Evolutionary conservation across 495 filamentous ascomycete species (phyloP).

Genomic region (Cercophora sp.): DNA sequence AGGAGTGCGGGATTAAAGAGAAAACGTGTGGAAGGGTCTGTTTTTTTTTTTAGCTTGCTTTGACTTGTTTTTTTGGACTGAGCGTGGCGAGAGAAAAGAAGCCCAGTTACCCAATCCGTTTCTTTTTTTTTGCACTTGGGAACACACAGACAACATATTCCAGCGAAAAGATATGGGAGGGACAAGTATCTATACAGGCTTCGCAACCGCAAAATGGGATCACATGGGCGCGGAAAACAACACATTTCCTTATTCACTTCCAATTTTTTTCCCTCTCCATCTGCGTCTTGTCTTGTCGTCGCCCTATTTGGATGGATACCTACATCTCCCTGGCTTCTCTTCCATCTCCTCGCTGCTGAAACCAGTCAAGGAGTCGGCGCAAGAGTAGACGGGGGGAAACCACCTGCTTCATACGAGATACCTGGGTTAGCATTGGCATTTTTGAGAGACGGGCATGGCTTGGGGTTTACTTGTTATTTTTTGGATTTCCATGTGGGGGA

Average conservation of each 20-base stretch:
- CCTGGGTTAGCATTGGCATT: no score
- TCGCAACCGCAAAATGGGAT: slow-evolving; percentile 3
- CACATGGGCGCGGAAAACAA: no score
- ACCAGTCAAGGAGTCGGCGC: no score
- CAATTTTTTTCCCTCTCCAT: not conserved
- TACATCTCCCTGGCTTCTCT: no score
- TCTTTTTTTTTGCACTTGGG: not conserved
- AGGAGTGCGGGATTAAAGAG: slow-evolving; percentile 4
- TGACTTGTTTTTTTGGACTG: not conserved
- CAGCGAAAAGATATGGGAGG: slow-evolving; percentile 1
- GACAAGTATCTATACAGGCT: slow-evolving; percentile 4
- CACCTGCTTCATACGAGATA: no score
- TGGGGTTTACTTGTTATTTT: no score
- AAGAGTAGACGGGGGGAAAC: no score
- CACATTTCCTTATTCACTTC: slow-evolving; percentile 1
- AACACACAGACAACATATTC: slow-evolving; percentile 3
- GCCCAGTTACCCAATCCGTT: slow-evolving; percentile 3
- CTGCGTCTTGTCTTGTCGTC: not conserved
- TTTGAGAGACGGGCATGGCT: no score
- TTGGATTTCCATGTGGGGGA: no score
- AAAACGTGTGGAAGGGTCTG: slow-evolving; percentile 6
- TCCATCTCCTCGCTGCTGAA: no score
- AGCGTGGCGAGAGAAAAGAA: slow-evolving; percentile 10
- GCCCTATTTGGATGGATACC: slow-evolving; percentile 9
- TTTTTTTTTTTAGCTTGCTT: not conserved